Evolutionary conservation across 257 asterid species (phyloP).

Genomic region (Penstemon barbatus): DNA sequence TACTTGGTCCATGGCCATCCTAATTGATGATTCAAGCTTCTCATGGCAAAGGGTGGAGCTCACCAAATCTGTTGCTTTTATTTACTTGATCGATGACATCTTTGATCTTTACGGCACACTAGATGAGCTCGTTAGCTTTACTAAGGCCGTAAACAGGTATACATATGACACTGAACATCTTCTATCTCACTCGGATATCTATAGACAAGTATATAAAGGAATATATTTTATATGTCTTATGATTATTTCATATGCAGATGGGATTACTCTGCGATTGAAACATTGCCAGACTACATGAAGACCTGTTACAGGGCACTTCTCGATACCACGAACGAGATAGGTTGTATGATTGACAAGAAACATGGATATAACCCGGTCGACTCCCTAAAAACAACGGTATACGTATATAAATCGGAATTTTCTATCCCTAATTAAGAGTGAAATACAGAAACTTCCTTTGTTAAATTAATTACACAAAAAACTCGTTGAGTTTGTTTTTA

Average conservation of each 20-base stretch:
- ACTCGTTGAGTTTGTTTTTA: too few relatives aligned
- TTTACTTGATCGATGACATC: conserved; percentile 32
- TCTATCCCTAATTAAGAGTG: background rate
- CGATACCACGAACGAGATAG: conserved; percentile 37
- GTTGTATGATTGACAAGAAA: conserved; percentile 23
- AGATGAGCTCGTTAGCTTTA: conserved; percentile 27
- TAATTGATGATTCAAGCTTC: conserved; percentile 13
- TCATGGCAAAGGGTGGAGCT: conserved; percentile 25
- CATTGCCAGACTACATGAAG: conserved; percentile 54
- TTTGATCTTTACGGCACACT: conserved; percentile 31
- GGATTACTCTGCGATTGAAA: conserved; percentile 34
- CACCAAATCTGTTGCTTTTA: conserved; percentile 25
- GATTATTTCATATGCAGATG: conserved; percentile 31
- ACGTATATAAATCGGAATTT: too few relatives aligned
- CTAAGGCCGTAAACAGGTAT: conserved; percentile 39
- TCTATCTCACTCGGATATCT: too few relatives aligned
- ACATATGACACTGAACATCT: too few relatives aligned
- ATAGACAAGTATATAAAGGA: too few relatives aligned
- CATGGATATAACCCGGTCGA: conserved; percentile 39
- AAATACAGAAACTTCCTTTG: background rate
- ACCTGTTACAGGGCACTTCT: conserved; percentile 41
- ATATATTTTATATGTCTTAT: too few relatives aligned
- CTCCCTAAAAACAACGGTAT: conserved; percentile 27
- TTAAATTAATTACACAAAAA: too few relatives aligned
- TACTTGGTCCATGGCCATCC: conserved; percentile 28